Evolutionary conservation across 1,284 basidiomycete genomes (phyloP), one percentile per base, ranked within the genome.

Genomic region (Heimioporus retisporus): DNA sequence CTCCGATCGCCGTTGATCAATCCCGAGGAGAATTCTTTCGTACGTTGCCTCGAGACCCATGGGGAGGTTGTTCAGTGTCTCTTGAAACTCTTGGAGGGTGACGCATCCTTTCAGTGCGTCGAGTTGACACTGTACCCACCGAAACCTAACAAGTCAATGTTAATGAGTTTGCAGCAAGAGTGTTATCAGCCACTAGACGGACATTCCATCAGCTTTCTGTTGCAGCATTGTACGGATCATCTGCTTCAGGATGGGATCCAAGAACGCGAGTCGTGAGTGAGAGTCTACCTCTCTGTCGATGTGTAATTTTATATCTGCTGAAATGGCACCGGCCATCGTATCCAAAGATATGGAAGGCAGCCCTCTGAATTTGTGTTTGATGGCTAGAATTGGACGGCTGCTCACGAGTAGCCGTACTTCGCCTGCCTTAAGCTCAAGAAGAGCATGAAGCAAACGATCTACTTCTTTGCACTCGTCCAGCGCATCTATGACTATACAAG

Each of bases 141-240:
- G 56, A 31, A 68, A 68, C 66, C 57, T 55, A 48, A 28, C 25
- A 48, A 21, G 13, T 19, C 21, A 48, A 21, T 10, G 13, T 48
- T 10, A n/a, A 25, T 1, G 3, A 51, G 16, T 15, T 35, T 18
- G 3, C 16, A n/a, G 10, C 7, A 15, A 14, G 15, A 23, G 25
- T 23, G n/a, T 18, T 44, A 42, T 53, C 2, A 43, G 42, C 4
- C 3, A 28, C 14, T n/a, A 28, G 18, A 13, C 63, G 23, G 18
- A 60, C 68, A 69, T 69, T 42, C 68, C 68, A n/a, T 53, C 68
- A 18, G 68, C 64, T 15, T 56, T 59, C 7, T 44, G n/a, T 11
- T 21, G 23, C 4, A 69, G 43, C 2, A 19, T 50, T 15, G 10
- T 44, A 19, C 19, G 43, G 8, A 60, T 44, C 31, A 55, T 50